Base-by-base conservation (phyloP, 192 early-diverging fungal genomes). In the Backusella westeae region DNA sequence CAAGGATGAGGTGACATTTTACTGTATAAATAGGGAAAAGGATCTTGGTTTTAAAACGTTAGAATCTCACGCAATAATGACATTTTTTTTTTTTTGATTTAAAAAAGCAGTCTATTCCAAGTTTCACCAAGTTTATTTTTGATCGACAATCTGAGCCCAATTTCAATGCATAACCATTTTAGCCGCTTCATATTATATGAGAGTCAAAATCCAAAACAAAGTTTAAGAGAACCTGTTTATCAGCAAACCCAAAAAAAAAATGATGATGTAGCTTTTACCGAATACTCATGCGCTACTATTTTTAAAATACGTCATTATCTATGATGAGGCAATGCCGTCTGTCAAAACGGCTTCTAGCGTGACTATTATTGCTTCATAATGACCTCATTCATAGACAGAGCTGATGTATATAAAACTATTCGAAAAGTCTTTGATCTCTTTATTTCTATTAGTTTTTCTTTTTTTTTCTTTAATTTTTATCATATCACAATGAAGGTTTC, bases 291-390 rank as follows among this genome's bases (percentile, higher is more conserved):
- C 56, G 12, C 8, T 29, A 63, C 26, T 63, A 63, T 4, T 17
- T 63, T 29, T 63, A 29, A 63, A 63, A 29, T 63, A 63, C 56
- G 56, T 63, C 56, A 63, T 63, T 63, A 6, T 12, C 23, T 29
- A 63, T 29, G 56, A 63, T 63, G 56, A 23, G 10, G 56, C 56
- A 63, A 63, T 63, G 56, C 12, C 23, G 56, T 63, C 56, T 63
- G 56, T 29, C 23, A 63, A 49, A n/a, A n/a, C 29, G 9, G n/a
- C 21, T 6, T 53, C 21, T 66, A 35, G 7, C 34, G 32, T 36
- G 17, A 21, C 35, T 69, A n/a, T 69, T 69, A 38, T 36, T 69
- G 34, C 34, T 69, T 71, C 69, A 71, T 71, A 14, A 41, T 71
- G 69, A 71, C 69, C 69, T 71, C 69, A 71, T 44, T 71, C 23